phyloP scores from a whole-genome alignment of 495 filamentous ascomycete species.

The Penicillium flavigenum region DNA sequence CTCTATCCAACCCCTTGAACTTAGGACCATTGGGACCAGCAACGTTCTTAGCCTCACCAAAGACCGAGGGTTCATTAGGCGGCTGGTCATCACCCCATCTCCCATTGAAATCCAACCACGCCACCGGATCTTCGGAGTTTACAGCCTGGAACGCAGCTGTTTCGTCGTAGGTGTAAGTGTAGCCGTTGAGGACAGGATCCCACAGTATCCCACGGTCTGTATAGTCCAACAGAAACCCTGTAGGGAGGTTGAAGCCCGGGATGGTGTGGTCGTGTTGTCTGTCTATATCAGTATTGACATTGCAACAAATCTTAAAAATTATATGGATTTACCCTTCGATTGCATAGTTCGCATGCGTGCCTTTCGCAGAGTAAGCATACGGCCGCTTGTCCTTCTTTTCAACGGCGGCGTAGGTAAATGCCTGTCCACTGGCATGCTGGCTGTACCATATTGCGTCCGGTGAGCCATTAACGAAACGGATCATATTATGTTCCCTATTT shows the following conservation, averaged over 20 bases:
- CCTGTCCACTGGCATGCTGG: constrained; percentile 61
- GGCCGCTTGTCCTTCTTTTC: constrained; percentile 54
- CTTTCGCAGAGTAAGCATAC: constrained; percentile 54
- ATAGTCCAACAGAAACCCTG: constrained; percentile 61
- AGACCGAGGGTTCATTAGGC: constrained; percentile 49
- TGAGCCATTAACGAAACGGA: constrained; percentile 59
- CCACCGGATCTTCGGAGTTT: constrained; percentile 39
- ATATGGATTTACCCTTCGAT: constrained; percentile 39
- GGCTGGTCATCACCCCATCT: constrained; percentile 60
- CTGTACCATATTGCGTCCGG: constrained; percentile 62
- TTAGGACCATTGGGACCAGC: constrained; percentile 56
- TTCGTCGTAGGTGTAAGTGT: constrained; percentile 50
- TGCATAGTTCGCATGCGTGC: constrained; percentile 61
- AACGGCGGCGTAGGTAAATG: constrained; percentile 57
- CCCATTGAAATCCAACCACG: constrained; percentile 54
- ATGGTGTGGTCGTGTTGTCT: constrained; percentile 60
- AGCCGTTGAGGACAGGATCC: constrained; percentile 54
- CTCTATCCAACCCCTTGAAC: constrained; percentile 51
- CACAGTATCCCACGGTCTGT: constrained; percentile 55
- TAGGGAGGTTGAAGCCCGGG: constrained; percentile 61
- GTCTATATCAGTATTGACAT: background rate
- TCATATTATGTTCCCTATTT: constrained; percentile 63
- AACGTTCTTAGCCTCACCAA: constrained; percentile 49
- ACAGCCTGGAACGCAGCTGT: constrained; percentile 44
- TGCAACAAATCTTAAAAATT: background rate